phyloP scores from a whole-genome alignment of 2,329 filamentous ascomycete genomes.

The Kalmusia sp. region DNA sequence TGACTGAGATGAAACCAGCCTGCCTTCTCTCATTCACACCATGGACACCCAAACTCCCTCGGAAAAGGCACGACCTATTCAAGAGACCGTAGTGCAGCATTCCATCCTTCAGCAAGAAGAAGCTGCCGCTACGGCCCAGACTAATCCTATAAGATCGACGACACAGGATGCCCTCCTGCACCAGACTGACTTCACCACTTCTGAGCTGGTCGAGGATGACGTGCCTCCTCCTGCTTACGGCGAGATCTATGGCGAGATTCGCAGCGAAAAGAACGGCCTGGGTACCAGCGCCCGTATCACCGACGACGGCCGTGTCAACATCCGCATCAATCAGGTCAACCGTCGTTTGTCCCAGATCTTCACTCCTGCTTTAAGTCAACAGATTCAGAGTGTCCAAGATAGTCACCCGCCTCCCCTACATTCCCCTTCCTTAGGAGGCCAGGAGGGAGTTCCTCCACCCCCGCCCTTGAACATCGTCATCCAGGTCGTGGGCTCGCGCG shows the following conservation, averaged over 20 bases:
- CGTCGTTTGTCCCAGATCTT: conserved; percentile 29
- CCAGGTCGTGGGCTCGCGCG: conserved; percentile 5
- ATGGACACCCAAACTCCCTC: too few relatives aligned
- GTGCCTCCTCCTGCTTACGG: conserved; percentile 39
- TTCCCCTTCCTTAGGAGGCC: conserved; percentile 15
- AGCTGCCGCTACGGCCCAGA: too few relatives aligned
- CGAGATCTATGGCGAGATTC: conserved; percentile 40
- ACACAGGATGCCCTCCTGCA: too few relatives aligned
- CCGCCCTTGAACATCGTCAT: conserved; percentile 7
- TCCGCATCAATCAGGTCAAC: conserved; percentile 31
- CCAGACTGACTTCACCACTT: too few relatives aligned
- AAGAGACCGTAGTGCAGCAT: too few relatives aligned
- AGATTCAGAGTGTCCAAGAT: conserved; percentile 20
- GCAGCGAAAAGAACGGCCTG: conserved; percentile 36
- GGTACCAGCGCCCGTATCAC: conserved; percentile 55
- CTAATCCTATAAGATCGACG: too few relatives aligned
- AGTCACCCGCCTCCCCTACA: conserved; percentile 16
- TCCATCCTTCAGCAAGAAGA: too few relatives aligned
- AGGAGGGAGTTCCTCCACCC: background rate
- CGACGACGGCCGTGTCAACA: conserved; percentile 37
- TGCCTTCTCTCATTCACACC: too few relatives aligned
- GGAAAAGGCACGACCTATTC: too few relatives aligned
- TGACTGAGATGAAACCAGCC: too few relatives aligned
- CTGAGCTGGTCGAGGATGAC: conserved; percentile 28
- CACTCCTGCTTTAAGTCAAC: conserved; percentile 21